Evolutionary conservation across 805 yeast genomes (phyloP).

Genomic region (Saccharomycopsis guyanensis): DNA sequence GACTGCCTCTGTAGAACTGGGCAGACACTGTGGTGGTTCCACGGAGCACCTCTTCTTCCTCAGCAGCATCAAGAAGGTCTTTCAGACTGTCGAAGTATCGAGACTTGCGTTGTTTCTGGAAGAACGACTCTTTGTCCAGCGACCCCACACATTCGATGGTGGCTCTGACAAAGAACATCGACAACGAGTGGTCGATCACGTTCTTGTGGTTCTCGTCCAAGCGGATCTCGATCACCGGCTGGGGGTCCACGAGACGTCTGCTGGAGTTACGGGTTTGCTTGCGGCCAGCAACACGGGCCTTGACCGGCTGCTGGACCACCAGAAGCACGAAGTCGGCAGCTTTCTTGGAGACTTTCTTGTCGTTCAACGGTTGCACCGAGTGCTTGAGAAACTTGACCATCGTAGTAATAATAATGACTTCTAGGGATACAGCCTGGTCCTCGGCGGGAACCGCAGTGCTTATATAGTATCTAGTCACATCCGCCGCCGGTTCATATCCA

Average conservation of each 20-base stretch:
- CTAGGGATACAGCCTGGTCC: too few species aligned
- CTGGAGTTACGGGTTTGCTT: conserved; percentile 18
- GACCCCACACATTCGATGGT: conserved; percentile 19
- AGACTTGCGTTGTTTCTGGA: conserved; percentile 20
- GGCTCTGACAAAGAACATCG: conserved; percentile 20
- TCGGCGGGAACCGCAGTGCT: too few species aligned
- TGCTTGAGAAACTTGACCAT: conserved; percentile 21
- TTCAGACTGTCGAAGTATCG: conserved; percentile 8
- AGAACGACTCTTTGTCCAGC: conserved; percentile 12
- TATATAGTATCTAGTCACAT: background rate
- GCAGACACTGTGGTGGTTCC: conserved; percentile 21
- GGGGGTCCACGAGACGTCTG: conserved; percentile 22
- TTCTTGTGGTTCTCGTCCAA: conserved; percentile 8
- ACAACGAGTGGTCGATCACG: conserved; percentile 16
- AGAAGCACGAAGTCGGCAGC: conserved; percentile 10
- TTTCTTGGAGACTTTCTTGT: background rate
- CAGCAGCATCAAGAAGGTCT: conserved; percentile 1
- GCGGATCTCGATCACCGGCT: conserved; percentile 20
- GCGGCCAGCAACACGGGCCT: conserved; percentile 22
- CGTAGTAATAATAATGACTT: background rate
- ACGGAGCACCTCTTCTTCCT: conserved; percentile 18
- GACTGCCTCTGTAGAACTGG: conserved; percentile 18
- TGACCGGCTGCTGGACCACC: conserved; percentile 21
- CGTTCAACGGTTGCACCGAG: conserved; percentile 15
- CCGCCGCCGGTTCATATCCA: background rate